Evolutionary conservation across 345 rosid genomes (phyloP), one percentile per base, ranked within the genome.

Genomic region (Odontarrhena argentea): DNA sequence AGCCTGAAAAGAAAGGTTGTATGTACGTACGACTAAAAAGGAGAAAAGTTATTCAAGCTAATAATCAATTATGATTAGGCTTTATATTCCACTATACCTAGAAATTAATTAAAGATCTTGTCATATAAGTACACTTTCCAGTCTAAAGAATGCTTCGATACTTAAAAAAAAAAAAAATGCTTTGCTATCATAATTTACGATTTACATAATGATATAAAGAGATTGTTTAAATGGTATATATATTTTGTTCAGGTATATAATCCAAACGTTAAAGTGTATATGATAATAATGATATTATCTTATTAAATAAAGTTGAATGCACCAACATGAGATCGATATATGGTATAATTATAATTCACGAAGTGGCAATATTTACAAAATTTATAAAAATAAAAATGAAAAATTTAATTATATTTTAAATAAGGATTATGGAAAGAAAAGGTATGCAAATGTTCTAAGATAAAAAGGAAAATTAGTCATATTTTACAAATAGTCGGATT

Each of bases 241-340:
- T 18, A 51, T 32, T 10, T 45, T 18, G 24, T 24, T 14, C 14
- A 45, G 25, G 55, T 34, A 7, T n/a, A 47, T 53, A 45, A 61
- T 62, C 48, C 55, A 62, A 49, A 47, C 62, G 55, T 71, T 51
- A 55, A 70, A 63, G 37, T 8, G 24, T 28, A 46, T 48, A 46
- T 48, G 60, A 14, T 30, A 49, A 44, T 13, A 48, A 6, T 40
- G 15, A 48, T 38, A 47, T 28, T 8, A 18, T 18, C 22, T 18
- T 0, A 18, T 18, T 18, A 18, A 18, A 18, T 18, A 18, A 18
- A 18, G 22, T 18, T 18, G 22, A 18, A 18, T 18, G 1, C 22
- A 18, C 22, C 22, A 18, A 18, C 22, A 18, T 18, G 22, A 18
- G 22, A 18, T 18, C 22, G 22, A 18, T 18, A 18, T 18, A 18